phyloP scores from a whole-genome alignment of 805 yeast species.

The Phaffomyces thermotolerans region DNA sequence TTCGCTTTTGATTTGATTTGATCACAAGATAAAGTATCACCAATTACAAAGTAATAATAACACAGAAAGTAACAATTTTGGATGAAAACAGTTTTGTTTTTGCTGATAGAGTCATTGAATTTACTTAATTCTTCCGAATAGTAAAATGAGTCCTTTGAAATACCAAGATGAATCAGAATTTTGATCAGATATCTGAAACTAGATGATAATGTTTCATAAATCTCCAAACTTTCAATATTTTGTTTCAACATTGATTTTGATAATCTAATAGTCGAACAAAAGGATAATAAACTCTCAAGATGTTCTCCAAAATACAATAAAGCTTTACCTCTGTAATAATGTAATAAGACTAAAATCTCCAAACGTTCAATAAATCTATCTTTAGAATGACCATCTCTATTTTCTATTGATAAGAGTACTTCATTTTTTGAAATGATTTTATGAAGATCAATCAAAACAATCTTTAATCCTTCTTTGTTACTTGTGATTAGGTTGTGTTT shows the following conservation, averaged over 20 bases:
- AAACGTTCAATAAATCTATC: conserved; percentile 9
- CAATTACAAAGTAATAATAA: conserved; percentile 15
- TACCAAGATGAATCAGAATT: conserved; percentile 41
- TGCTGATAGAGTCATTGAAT: conserved; percentile 15
- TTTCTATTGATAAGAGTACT: conserved; percentile 8
- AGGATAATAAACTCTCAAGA: conserved; percentile 26
- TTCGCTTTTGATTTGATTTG: conserved; percentile 10
- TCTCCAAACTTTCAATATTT: conserved; percentile 21
- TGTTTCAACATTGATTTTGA: conserved; percentile 46
- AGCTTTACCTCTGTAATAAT: conserved; percentile 13
- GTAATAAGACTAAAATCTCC: conserved; percentile 11
- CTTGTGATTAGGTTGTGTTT: conserved; percentile 10
- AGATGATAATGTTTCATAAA: conserved; percentile 29
- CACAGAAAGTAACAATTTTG: conserved; percentile 19
- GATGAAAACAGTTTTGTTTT: conserved; percentile 5
- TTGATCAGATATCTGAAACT: conserved; percentile 35
- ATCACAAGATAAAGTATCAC: conserved; percentile 8
- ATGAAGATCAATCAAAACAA: conserved; percentile 5
- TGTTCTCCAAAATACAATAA: conserved; percentile 17
- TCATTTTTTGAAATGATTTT: not conserved
- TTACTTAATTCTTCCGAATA: conserved; percentile 41
- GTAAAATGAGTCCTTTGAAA: conserved; percentile 50
- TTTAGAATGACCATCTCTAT: conserved; percentile 8
- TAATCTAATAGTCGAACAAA: conserved; percentile 44
- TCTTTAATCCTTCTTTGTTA: conserved; percentile 9